phyloP scores from a whole-genome alignment of 139 green algal species.

The Gonium pectorale region DNA sequence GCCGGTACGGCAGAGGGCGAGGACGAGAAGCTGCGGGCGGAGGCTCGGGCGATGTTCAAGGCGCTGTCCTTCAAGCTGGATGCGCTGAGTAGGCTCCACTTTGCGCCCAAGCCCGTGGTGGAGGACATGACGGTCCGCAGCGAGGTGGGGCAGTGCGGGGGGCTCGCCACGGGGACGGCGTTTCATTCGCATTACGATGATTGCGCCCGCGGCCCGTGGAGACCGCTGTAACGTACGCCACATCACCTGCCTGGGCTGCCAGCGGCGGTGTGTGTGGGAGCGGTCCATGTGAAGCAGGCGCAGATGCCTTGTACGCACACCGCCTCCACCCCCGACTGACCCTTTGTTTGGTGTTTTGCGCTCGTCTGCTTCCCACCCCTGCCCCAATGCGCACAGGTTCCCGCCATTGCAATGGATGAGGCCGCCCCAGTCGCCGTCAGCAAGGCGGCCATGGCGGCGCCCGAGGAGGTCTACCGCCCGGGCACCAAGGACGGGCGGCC shows the following conservation, averaged over 20 bases:
- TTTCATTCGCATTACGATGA: too few species aligned
- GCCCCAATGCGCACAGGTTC: slow-evolving; percentile 68
- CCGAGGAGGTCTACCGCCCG: slow-evolving; percentile 77
- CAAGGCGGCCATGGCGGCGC: slow-evolving; percentile 67
- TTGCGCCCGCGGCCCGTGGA: too few species aligned
- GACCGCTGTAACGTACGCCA: too few species aligned
- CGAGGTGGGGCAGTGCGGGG: slow-evolving; percentile 14
- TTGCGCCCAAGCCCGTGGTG: slow-evolving; percentile 88
- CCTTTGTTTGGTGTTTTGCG: too few species aligned
- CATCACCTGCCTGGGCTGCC: too few species aligned
- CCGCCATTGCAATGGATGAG: slow-evolving; percentile 88
- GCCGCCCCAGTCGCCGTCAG: slow-evolving; percentile 76
- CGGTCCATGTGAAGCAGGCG: too few species aligned
- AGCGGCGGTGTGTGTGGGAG: too few species aligned
- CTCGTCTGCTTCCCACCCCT: too few species aligned
- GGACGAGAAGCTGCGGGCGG: slow-evolving; percentile 58
- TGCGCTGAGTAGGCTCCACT: slow-evolving; percentile 91
- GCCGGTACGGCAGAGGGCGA: slow-evolving; percentile 60
- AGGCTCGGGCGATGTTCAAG: slow-evolving; percentile 80
- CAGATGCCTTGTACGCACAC: too few species aligned
- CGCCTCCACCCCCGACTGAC: too few species aligned
- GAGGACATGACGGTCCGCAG: slow-evolving; percentile 80
- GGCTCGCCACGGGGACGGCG: too few species aligned
- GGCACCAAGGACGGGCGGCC: slow-evolving; percentile 47
- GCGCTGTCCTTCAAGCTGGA: slow-evolving; percentile 89